Conservation (phyloP, 768 basidiomycete species). For the Kwoniella bestiolae region DNA sequence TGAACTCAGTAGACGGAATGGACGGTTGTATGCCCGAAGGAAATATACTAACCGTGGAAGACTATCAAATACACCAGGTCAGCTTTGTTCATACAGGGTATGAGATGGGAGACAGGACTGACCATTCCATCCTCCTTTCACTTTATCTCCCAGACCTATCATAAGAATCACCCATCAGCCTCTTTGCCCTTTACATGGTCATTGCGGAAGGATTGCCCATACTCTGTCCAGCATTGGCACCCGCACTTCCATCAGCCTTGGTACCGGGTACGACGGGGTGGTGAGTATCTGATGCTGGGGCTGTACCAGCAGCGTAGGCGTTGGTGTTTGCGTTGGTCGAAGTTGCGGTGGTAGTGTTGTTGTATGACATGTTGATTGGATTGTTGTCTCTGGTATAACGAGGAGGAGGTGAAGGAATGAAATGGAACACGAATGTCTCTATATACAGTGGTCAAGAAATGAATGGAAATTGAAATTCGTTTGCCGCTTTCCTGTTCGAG, state of each 20-base stretch:
- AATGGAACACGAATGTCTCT: background rate
- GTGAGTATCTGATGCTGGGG: background rate
- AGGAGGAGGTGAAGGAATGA: too few species aligned
- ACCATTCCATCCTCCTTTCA: constrained; percentile 41
- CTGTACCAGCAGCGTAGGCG: constrained; percentile 16
- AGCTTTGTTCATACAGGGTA: background rate
- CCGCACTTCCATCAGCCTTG: constrained; percentile 18
- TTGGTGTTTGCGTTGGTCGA: constrained; percentile 6
- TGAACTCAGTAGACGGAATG: too few species aligned
- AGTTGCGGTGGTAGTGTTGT: background rate
- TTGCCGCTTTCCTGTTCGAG: background rate
- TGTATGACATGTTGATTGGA: constrained; percentile 12
- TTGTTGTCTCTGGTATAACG: too few species aligned
- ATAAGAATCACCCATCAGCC: background rate
- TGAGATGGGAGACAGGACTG: constrained; percentile 11
- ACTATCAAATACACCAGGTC: constrained; percentile 16
- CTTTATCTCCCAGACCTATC: constrained; percentile 37
- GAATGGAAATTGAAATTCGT: background rate
- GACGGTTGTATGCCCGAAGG: background rate
- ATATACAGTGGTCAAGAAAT: background rate
- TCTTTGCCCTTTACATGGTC: background rate
- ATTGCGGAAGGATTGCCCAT: background rate
- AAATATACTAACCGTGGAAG: constrained; percentile 33
- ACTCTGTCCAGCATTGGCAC: constrained; percentile 18
- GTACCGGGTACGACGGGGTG: constrained; percentile 4